Percentiles rank a stretch among this genome's conserved stretches.
Conservation (phyloP, 306 rosid species). For the Ammopiptanthus mongolicus region DNA sequence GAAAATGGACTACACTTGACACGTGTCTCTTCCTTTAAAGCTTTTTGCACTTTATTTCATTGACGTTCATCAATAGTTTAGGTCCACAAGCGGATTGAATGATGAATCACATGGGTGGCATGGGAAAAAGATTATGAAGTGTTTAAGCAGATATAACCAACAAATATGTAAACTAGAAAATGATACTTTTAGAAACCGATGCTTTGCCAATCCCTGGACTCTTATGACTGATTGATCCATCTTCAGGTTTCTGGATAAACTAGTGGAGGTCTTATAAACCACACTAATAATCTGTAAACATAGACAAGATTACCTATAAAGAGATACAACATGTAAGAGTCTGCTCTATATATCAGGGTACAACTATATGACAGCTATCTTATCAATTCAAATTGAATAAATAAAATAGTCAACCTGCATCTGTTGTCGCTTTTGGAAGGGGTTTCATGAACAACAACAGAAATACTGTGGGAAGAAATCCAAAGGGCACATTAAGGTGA, state of each 20-base stretch:
- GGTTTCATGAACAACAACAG: no score
- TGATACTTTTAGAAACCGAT: conserved; percentile 74
- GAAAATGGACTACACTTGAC: conserved; percentile 32
- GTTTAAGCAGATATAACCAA: conserved; percentile 16
- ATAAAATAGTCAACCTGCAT: no score
- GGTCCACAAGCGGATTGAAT: conserved; percentile 49
- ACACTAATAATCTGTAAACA: not conserved
- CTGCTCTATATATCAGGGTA: not conserved
- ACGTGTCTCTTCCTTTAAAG: conserved; percentile 37
- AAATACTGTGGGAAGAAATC: no score
- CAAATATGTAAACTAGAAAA: not conserved
- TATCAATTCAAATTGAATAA: no score
- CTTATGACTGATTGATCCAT: conserved; percentile 92
- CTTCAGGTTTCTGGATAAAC: conserved; percentile 88
- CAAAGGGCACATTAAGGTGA: no score
- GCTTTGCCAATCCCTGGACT: conserved; percentile 93
- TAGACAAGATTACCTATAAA: not conserved
- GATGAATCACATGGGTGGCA: conserved; percentile 28
- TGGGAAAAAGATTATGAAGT: conserved; percentile 4
- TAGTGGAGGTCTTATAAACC: not conserved
- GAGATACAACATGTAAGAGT: not conserved
- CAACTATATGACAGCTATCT: no score
- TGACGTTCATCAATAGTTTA: conserved; percentile 27
- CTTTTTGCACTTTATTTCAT: conserved; percentile 33
- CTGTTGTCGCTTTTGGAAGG: no score